Conservation (phyloP, 768 basidiomycete genomes). For the Pleurotus eryngii region DNA sequence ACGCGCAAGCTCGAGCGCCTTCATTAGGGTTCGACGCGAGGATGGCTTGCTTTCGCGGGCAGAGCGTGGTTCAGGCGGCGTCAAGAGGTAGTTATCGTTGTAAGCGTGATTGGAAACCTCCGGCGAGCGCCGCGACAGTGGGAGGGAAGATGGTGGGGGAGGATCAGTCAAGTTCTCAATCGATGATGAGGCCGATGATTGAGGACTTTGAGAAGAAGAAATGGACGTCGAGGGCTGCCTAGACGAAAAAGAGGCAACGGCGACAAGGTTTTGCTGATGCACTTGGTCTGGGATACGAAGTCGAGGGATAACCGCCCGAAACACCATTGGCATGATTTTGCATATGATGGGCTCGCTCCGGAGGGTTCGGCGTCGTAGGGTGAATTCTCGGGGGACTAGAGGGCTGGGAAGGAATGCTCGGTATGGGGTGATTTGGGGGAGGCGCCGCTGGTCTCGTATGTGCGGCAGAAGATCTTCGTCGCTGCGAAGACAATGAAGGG, state of each 20-base stretch:
- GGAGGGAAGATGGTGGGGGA: constrained; percentile 50
- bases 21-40: constrained; percentile 81
- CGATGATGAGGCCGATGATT: constrained; percentile 33
- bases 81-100: constrained; percentile 11
- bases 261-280: constrained; percentile 51
- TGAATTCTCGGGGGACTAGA: constrained; percentile 19
- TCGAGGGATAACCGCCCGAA: constrained; percentile 28
- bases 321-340: constrained; percentile 23
- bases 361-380: constrained; percentile 17
- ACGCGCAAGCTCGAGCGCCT: constrained; percentile 82
- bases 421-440: constrained; percentile 74
- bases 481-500: constrained; percentile 36
- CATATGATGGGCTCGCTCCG: constrained; percentile 20
- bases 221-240: constrained; percentile 26
- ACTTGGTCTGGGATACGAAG: constrained; percentile 32
- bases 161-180: constrained; percentile 56
- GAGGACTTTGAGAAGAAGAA: constrained; percentile 13
- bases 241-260: constrained; percentile 62
- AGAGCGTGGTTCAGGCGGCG: constrained; percentile 36
- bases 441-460: constrained; percentile 64
- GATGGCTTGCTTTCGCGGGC: constrained; percentile 55
- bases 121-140: constrained; percentile 26
- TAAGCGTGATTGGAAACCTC: neutral
- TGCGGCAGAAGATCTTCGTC: constrained; percentile 69
- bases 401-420: constrained; percentile 46